Percentiles rank a stretch among this genome's conserved stretches.
These are phyloP conservation scores for Podospora comata DNA, from an alignment of 495 filamentous ascomycete genomes.

Conservation along the genomic window DNA sequence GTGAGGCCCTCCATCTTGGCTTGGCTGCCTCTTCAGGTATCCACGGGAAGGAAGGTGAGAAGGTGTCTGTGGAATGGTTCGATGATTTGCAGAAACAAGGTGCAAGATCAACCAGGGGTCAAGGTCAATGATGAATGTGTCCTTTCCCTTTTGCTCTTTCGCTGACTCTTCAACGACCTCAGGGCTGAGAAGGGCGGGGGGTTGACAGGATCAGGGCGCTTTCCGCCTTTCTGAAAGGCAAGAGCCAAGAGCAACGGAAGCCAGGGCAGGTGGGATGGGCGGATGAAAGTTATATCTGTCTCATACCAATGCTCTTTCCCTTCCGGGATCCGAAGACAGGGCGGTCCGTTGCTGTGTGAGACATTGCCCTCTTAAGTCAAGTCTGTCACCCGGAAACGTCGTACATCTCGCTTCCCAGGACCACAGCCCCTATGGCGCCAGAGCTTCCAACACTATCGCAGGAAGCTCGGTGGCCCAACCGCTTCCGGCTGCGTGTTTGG, in stretches of 20 bases:
- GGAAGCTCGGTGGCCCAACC: neutral
- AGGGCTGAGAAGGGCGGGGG: neutral
- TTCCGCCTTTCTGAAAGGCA: constrained; percentile 7
- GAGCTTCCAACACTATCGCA: neutral
- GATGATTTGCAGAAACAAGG: neutral
- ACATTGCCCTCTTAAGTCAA: constrained; percentile 25
- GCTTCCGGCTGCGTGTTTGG: constrained; percentile 18
- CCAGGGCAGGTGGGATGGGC: constrained; percentile 18
- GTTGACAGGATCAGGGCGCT: neutral
- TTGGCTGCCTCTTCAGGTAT: neutral
- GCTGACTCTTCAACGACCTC: neutral
- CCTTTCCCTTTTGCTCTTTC: neutral
- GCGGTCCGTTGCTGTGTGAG: constrained; percentile 13
- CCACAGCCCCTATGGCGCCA: neutral
- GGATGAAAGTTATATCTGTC: constrained; percentile 19
- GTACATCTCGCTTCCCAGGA: constrained; percentile 16
- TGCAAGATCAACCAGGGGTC: neutral
- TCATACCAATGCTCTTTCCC: constrained; percentile 15
- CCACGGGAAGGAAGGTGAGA: neutral
- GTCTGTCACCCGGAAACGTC: constrained; percentile 19
- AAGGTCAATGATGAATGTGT: neutral
- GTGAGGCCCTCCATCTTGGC: constrained; percentile 31
- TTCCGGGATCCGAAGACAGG: constrained; percentile 23
- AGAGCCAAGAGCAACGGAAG: constrained; percentile 13
- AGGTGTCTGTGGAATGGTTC: neutral